Evolutionary conservation across 2,329 filamentous ascomycete species (phyloP), one percentile per base, ranked within the genome.

Genomic region (Microdochium bolleyi): DNA sequence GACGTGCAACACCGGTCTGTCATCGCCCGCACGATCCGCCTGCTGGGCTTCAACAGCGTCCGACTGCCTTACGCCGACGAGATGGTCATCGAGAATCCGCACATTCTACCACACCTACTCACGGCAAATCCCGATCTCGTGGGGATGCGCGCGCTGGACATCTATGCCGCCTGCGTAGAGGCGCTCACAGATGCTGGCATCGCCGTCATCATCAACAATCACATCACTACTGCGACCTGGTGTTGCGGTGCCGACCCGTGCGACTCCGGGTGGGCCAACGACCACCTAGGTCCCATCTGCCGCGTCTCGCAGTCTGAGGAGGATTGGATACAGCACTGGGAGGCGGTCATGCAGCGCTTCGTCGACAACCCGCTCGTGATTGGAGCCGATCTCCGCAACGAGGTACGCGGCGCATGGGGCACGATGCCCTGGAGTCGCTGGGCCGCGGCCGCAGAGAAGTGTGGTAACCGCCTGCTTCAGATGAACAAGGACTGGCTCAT

Each of bases 41-140:
- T 64, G 10, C 70, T 88, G 52, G 84, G 84, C 14, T 88, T 88
- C 74, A 88, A 88, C 70, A 85, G 83, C 61, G 84, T 88, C 49
- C 75, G 84, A 2, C 67, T 88, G 49, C 84, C 84, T 2, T 88
- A 88, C 67, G 77, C 82, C 19, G 84, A 88, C 66, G 84, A 88
- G 68, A 73, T 87, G 69, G 83, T 88, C 50, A 73, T 77, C 30
- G 62, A 69, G 22, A 85, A 87, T 60, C 83, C 83, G 0, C 61
- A 72, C 24, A 71, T 86, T 49, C 68, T 76, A 21, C 67, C 70
- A 3, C 67, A 74, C 48, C 68, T 79, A 8, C 67, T 87, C 44
- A 64, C 71, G 8, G 80, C 81, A 9, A 87, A 87, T 60, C 72
- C 74, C 48, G 83, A 87, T 59, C 72, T 87, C 11, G 64, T 77